Evolutionary conservation across 352 stramenopile species (phyloP), one percentile per base, ranked within the genome.

Genomic region (Aphanomyces euteiches): DNA sequence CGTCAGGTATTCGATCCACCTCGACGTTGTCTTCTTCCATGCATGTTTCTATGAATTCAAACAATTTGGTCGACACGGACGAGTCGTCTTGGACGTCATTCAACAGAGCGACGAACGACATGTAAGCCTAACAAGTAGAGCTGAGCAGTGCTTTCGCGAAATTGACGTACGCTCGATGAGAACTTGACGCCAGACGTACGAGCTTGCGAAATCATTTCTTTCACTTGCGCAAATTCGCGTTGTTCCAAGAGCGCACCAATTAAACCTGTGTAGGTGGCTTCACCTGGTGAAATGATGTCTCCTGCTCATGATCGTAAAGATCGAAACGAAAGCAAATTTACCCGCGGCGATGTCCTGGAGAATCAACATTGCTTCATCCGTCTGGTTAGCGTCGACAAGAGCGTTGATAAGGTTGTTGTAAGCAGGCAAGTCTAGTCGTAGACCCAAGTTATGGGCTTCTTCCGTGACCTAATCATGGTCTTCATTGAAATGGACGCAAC

Each of bases 11-110:
- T 19, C 8, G n/a, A 61, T 39, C 39, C 15, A 70, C 64, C 64
- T 70, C 64, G 37, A 88, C 80, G 77, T 87, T 86, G 76, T 80
- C 81, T 56, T 89, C 84, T 37, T 82, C 77, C 84, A 83, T 89
- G 21, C 77, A 76, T 36, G 88, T 75, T 39, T 92, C 84, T 5
- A 92, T 73, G 68, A 88, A 89, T 7, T 75, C 75, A 3, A 90
- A 58, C 40, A 92, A 84, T 56, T 74, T 76, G 38, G 87, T 79
- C 37, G 88, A 75, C 56, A 80, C 81, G 61, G 89, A 80, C 5
- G 75, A 82, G 36, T 78, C 79, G 17, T 81, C 65, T 7, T 83
- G 73, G 47, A 88, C 77, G 7, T 78, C 72, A 43, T 85, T 79
- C 1, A 79, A 74, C 13, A 84, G 37, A 63, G 82, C 72, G 19